A percentile compares a stretch with the other conserved stretches of the same genome.
phyloP scores from a whole-genome alignment of 768 basidiomycete genomes.

The Amanita pseudoporphyria region DNA sequence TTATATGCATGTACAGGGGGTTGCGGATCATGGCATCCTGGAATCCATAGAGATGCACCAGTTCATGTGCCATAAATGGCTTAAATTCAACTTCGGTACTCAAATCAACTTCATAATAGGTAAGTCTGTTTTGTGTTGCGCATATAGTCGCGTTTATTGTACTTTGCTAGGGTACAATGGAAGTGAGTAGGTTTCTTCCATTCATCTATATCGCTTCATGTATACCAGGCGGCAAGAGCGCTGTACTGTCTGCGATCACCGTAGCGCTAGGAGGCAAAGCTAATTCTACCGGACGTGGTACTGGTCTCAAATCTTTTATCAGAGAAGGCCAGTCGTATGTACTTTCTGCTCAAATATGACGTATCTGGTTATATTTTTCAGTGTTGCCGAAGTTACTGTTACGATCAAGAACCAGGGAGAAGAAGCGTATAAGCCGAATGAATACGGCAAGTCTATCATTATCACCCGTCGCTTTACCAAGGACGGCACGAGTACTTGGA shows the following conservation, averaged over 20 bases:
- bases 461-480: constrained; percentile 76
- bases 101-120: constrained; percentile 98
- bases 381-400: constrained; percentile 68
- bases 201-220: neutral
- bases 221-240: constrained; percentile 84
- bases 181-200: constrained; percentile 42
- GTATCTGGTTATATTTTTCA: constrained; percentile 18
- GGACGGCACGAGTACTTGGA: constrained; percentile 72
- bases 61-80: constrained; percentile 92
- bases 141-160: neutral
- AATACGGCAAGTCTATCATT: constrained; percentile 81
- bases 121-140: constrained; percentile 19
- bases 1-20: constrained; percentile 35
- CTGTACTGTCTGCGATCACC: constrained; percentile 86
- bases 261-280: constrained; percentile 93
- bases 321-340: constrained; percentile 73
- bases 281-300: constrained; percentile 81
- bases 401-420: constrained; percentile 83
- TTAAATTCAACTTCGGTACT: constrained; percentile 79
- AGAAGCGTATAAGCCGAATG: constrained; percentile 76
- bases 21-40: constrained; percentile 85
- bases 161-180: constrained; percentile 70
- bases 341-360: neutral
- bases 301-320: constrained; percentile 76
- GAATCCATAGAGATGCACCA: constrained; percentile 80